A percentile compares a stretch with the other conserved stretches of the same genome.
phyloP scores from a whole-genome alignment of 768 basidiomycete genomes.

The Serendipita sp. region DNA sequence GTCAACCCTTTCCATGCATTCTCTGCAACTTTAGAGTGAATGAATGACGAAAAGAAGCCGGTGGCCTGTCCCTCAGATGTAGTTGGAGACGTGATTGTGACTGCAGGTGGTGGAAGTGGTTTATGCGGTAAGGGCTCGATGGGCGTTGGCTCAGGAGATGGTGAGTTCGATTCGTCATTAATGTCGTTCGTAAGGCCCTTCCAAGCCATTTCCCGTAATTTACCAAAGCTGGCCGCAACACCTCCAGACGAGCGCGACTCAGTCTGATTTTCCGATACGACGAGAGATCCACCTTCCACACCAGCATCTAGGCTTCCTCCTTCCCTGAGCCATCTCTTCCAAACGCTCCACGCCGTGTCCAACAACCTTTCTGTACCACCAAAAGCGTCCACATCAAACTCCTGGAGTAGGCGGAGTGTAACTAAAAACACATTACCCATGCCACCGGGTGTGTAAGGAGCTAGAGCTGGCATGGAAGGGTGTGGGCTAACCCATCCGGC shows the following conservation, averaged over 20 bases:
- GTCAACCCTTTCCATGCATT: constrained; percentile 56
- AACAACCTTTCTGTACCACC: constrained; percentile 59
- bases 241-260: background rate
- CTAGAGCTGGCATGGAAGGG: background rate
- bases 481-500: background rate
- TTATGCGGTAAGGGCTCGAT: background rate
- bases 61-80: background rate
- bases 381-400: constrained; percentile 45
- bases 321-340: background rate
- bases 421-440: constrained; percentile 51
- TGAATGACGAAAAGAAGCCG: background rate
- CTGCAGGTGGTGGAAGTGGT: background rate
- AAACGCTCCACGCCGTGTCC: constrained; percentile 31
- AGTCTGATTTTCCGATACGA: background rate
- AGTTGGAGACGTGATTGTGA: background rate
- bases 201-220: constrained; percentile 1
- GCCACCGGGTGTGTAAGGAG: constrained; percentile 18
- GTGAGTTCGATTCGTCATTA: background rate
- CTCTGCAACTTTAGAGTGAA: constrained; percentile 13
- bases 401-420: constrained; percentile 45
- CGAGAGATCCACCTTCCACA: background rate
- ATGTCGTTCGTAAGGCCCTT: constrained; percentile 3
- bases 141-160: background rate
- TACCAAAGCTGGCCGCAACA: background rate
- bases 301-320: background rate